phyloP scores from a whole-genome alignment of 805 yeast genomes.

The Kodamaea leandrae region DNA sequence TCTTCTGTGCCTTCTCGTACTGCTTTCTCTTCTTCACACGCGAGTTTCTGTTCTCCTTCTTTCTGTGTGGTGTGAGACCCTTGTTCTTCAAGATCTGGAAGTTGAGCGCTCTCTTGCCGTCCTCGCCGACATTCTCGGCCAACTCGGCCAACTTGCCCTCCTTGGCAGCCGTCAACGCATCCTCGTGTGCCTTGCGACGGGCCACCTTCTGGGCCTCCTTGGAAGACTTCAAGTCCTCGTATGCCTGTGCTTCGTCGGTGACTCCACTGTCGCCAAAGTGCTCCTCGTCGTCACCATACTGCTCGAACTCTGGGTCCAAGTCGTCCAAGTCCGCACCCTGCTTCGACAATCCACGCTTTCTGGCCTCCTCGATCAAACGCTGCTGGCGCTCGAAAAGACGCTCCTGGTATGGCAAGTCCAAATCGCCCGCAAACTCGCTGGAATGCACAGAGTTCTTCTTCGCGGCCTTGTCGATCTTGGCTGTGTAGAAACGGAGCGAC shows the following conservation, averaged over 20 bases:
- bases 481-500: conserved; percentile 90
- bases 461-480: conserved; percentile 87
- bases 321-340: conserved; percentile 49
- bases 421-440: conserved; percentile 70
- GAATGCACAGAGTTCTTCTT: conserved; percentile 56
- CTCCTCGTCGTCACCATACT: conserved; percentile 3
- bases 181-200: conserved; percentile 62
- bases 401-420: conserved; percentile 88
- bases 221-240: conserved; percentile 49
- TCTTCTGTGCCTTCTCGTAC: conserved; percentile 93
- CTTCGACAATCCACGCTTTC: conserved; percentile 64
- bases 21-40: conserved; percentile 98
- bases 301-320: conserved; percentile 30
- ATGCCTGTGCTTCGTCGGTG: conserved; percentile 36
- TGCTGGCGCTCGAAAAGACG: conserved; percentile 88
- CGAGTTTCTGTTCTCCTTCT: conserved; percentile 91
- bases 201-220: conserved; percentile 49
- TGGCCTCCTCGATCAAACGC: conserved; percentile 81
- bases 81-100: conserved; percentile 94
- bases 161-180: conserved; percentile 74
- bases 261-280: conserved; percentile 20
- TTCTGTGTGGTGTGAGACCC: conserved; percentile 90
- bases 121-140: conserved; percentile 61
- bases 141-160: conserved; percentile 80
- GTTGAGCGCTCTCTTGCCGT: conserved; percentile 92